These are phyloP conservation scores for Mycosphaerelloides madeirae DNA, from an alignment of 2,329 filamentous ascomycete species.

Conservation along the genomic window DNA sequence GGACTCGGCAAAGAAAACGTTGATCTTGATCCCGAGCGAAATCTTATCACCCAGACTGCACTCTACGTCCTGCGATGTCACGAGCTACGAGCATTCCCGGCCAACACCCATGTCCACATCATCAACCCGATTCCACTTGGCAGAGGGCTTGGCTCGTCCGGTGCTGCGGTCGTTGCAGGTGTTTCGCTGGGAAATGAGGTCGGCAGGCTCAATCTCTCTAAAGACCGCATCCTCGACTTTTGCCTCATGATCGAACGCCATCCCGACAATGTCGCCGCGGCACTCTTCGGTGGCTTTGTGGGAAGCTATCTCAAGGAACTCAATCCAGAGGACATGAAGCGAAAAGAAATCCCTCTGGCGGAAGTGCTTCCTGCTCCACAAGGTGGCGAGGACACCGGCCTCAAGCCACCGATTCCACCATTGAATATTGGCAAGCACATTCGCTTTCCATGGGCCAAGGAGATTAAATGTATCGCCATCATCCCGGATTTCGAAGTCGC, in stretches of 20 bases:
- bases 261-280: conserved; percentile 90
- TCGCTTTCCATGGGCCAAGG: conserved; percentile 86
- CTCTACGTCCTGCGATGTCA: conserved; percentile 94
- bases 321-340: conserved; percentile 78
- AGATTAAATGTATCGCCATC: conserved; percentile 95
- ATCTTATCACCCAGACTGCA: conserved; percentile 89
- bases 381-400: conserved; percentile 84
- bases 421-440: conserved; percentile 91
- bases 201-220: conserved; percentile 69
- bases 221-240: conserved; percentile 85
- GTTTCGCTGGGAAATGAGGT: conserved; percentile 90
- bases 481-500: conserved; percentile 94
- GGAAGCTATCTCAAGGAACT: conserved; percentile 94
- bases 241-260: conserved; percentile 95
- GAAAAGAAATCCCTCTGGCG: conserved; percentile 88
- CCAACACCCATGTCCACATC: conserved; percentile 86
- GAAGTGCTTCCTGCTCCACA: conserved; percentile 89
- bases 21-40: conserved; percentile 75
- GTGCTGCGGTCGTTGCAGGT: conserved; percentile 89
- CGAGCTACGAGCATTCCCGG: conserved; percentile 75
- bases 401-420: conserved; percentile 82
- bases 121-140: conserved; percentile 93
- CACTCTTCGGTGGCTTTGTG: conserved; percentile 92
- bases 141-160: conserved; percentile 88
- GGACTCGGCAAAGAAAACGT: conserved; percentile 75